Conservation (phyloP, 1,284 basidiomycete species). For the Ceratobasidium theobromae region DNA sequence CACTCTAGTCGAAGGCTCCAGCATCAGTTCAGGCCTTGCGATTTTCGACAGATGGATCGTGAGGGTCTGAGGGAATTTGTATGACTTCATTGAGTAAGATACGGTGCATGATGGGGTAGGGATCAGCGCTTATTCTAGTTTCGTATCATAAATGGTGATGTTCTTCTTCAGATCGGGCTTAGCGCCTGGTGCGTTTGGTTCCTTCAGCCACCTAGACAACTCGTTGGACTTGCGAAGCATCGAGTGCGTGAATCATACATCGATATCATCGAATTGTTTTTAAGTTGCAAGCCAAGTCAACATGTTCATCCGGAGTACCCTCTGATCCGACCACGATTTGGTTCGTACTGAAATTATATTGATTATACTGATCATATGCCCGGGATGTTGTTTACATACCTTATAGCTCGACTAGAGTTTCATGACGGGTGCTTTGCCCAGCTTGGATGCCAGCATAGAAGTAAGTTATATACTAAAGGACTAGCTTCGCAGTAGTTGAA, state of each 20-base stretch:
- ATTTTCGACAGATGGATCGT: slow-evolving; percentile 78
- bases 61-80: slow-evolving; percentile 64
- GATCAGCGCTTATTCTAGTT: no score
- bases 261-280: slow-evolving; percentile 77
- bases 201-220: slow-evolving; percentile 78
- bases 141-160: slow-evolving; percentile 79
- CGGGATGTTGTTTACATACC: slow-evolving; percentile 27
- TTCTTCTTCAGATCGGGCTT: slow-evolving; percentile 61
- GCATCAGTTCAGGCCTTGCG: slow-evolving; percentile 66
- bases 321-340: slow-evolving; percentile 68
- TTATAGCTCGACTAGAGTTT: slow-evolving; percentile 37
- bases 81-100: no score
- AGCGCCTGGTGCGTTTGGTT: slow-evolving; percentile 67
- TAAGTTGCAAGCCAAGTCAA: slow-evolving; percentile 64
- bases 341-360: slow-evolving; percentile 49
- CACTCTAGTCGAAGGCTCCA: slow-evolving; percentile 11
- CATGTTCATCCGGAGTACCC: slow-evolving; percentile 65
- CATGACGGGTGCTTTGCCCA: slow-evolving; percentile 34
- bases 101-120: no score
- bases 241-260: slow-evolving; percentile 67
- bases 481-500: no score
- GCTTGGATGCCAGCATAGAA: slow-evolving; percentile 37
- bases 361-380: slow-evolving; percentile 51
- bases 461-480: no score
- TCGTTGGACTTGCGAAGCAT: slow-evolving; percentile 67